Conservation (phyloP, 1,139 yeast genomes). For the Geotrichum klebahnii region DNA sequence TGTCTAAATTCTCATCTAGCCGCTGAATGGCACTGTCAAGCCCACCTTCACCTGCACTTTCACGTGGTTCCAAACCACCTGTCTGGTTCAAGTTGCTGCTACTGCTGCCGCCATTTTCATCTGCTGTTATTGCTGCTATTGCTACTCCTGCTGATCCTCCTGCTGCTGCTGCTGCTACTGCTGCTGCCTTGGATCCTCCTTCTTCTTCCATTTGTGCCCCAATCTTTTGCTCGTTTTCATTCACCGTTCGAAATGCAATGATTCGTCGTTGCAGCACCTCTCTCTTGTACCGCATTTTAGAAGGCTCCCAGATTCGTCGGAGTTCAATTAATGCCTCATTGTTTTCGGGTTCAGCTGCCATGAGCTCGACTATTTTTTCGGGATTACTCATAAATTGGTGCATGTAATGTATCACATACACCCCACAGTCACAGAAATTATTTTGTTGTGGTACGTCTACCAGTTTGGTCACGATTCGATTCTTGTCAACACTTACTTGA, state of each 20-base stretch:
- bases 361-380: slow-evolving; percentile 47
- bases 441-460: slow-evolving; percentile 77
- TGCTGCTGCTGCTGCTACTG: neutral
- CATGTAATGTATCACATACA: slow-evolving; percentile 79
- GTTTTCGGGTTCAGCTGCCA: slow-evolving; percentile 37
- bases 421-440: slow-evolving; percentile 91
- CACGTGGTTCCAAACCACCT: neutral
- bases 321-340: neutral
- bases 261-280: slow-evolving; percentile 10
- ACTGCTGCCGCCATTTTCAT: neutral
- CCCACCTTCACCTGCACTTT: neutral
- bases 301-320: slow-evolving; percentile 1
- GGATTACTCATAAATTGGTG: slow-evolving; percentile 58
- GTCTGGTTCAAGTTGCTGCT: neutral
- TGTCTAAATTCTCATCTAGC: neutral
- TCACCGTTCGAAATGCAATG: slow-evolving; percentile 3
- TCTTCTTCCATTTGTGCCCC: neutral
- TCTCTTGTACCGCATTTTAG: slow-evolving; percentile 3
- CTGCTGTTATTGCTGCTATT: neutral
- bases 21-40: slow-evolving; percentile 1
- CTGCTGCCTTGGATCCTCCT: neutral
- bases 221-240: neutral
- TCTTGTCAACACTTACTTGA: slow-evolving; percentile 45
- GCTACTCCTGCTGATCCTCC: neutral
- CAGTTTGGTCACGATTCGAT: slow-evolving; percentile 43